Conservation (phyloP, 805 yeast genomes). For the Ogataea methylovora region DNA sequence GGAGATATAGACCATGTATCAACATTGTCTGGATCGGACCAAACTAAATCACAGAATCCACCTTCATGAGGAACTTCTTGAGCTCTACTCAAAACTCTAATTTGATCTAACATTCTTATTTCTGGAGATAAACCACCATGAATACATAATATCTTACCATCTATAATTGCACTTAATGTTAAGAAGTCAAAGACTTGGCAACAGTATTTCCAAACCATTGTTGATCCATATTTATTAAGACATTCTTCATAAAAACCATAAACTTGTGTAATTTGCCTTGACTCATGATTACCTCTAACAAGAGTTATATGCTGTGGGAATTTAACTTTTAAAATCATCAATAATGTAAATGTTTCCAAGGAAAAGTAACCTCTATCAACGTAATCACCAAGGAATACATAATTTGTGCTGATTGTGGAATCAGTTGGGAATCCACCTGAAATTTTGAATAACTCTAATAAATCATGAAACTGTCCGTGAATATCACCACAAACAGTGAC, state of each 20-base stretch:
- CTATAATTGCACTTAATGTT: slow-evolving; percentile 92
- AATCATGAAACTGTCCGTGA: slow-evolving; percentile 96
- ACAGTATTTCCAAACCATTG: slow-evolving; percentile 94
- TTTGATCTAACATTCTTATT: slow-evolving; percentile 94
- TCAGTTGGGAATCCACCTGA: slow-evolving; percentile 90
- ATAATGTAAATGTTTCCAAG: slow-evolving; percentile 84
- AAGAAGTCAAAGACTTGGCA: slow-evolving; percentile 94
- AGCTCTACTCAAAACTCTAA: slow-evolving; percentile 87
- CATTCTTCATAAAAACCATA: slow-evolving; percentile 98
- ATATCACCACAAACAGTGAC: slow-evolving; percentile 97
- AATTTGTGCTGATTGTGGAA: slow-evolving; percentile 38
- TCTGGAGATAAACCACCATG: slow-evolving; percentile 98
- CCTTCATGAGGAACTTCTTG: slow-evolving; percentile 99
- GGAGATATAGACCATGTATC: slow-evolving; percentile 98
- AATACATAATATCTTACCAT: slow-evolving; percentile 89
- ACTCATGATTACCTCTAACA: slow-evolving; percentile 97
- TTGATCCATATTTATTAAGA: slow-evolving; percentile 83
- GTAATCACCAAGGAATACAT: slow-evolving; percentile 89
- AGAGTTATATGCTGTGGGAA: slow-evolving; percentile 63
- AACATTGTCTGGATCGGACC: slow-evolving; percentile 98
- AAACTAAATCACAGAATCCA: slow-evolving; percentile 93
- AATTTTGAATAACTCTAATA: slow-evolving; percentile 80
- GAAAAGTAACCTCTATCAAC: slow-evolving; percentile 98
- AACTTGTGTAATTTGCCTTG: slow-evolving; percentile 96
- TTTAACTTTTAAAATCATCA: slow-evolving; percentile 89